Evolutionary conservation across 805 yeast species (phyloP).

Genomic region (Phaffomyces thermotolerans): DNA sequence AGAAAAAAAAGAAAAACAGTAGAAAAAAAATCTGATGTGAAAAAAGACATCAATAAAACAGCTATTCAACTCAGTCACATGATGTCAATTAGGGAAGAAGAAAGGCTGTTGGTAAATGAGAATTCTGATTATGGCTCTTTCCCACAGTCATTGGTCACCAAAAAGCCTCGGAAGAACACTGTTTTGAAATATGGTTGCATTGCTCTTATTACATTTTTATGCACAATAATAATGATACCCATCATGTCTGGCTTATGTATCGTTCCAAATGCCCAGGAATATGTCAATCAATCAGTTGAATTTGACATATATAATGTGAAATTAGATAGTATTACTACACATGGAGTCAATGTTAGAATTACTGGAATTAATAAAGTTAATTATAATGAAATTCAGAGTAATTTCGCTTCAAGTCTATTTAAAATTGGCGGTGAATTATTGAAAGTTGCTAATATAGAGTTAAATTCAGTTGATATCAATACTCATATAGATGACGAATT

Average conservation of each 20-base stretch:
- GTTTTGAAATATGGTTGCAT: background rate
- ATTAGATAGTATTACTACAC: constrained; percentile 25
- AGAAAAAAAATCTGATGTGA: background rate
- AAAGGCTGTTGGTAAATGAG: background rate
- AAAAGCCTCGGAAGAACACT: background rate
- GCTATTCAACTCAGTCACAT: background rate
- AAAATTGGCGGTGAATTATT: constrained; percentile 27
- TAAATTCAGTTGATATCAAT: constrained; percentile 22
- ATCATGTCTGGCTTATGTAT: constrained; percentile 4
- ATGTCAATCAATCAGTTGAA: constrained; percentile 26
- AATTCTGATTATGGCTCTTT: background rate
- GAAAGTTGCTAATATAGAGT: constrained; percentile 23
- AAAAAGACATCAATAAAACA: background rate
- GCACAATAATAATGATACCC: background rate
- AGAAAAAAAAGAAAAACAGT: background rate
- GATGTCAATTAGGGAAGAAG: background rate
- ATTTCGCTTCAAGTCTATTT: constrained; percentile 22
- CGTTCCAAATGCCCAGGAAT: constrained; percentile 23
- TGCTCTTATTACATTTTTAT: background rate
- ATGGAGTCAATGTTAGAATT: constrained; percentile 28
- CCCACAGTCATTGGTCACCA: background rate
- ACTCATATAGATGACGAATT: constrained; percentile 6
- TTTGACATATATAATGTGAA: constrained; percentile 26
- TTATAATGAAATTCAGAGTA: constrained; percentile 25
- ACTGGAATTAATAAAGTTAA: constrained; percentile 26